Conservation (phyloP, 2,329 filamentous ascomycete species). For the Eutypella sp. region DNA sequence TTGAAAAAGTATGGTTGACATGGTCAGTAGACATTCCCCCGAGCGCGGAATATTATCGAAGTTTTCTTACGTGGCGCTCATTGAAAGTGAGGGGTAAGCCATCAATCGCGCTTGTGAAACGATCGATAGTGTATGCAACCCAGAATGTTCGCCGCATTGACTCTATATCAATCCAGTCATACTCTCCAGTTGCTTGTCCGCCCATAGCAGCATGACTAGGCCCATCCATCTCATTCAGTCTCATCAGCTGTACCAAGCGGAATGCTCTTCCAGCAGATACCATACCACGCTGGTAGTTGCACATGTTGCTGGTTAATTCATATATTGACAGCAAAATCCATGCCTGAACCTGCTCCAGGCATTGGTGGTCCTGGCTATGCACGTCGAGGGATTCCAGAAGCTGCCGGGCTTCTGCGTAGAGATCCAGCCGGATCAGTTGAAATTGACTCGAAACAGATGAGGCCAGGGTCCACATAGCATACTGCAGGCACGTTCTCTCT, state of each 20-base stretch:
- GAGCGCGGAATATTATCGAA: background rate
- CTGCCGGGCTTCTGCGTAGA: slow-evolving; percentile 22
- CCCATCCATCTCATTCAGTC: slow-evolving; percentile 2
- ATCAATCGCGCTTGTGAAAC: slow-evolving; percentile 9
- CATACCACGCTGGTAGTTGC: slow-evolving; percentile 7
- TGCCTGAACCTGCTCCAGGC: slow-evolving; percentile 7
- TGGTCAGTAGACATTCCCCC: background rate
- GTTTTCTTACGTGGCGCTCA: slow-evolving; percentile 3
- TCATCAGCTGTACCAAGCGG: slow-evolving; percentile 9
- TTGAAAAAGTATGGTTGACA: background rate
- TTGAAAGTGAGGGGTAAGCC: slow-evolving; percentile 3
- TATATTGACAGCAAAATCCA: slow-evolving; percentile 10
- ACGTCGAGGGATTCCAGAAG: slow-evolving; percentile 20
- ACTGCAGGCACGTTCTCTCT: slow-evolving; percentile 19
- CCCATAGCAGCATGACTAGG: background rate
- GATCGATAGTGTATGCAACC: slow-evolving; percentile 11
- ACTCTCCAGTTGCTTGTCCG: background rate
- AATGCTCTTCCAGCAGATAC: slow-evolving; percentile 8
- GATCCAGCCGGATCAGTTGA: slow-evolving; percentile 12
- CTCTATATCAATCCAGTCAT: slow-evolving; percentile 11
- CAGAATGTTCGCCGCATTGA: slow-evolving; percentile 11
- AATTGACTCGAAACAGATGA: slow-evolving; percentile 26
- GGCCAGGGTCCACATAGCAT: slow-evolving; percentile 28
- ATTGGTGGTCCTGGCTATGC: background rate
- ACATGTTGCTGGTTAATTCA: slow-evolving; percentile 4